Base-by-base conservation (phyloP, 2,329 filamentous ascomycete species). In the Talaromyces sp. region DNA sequence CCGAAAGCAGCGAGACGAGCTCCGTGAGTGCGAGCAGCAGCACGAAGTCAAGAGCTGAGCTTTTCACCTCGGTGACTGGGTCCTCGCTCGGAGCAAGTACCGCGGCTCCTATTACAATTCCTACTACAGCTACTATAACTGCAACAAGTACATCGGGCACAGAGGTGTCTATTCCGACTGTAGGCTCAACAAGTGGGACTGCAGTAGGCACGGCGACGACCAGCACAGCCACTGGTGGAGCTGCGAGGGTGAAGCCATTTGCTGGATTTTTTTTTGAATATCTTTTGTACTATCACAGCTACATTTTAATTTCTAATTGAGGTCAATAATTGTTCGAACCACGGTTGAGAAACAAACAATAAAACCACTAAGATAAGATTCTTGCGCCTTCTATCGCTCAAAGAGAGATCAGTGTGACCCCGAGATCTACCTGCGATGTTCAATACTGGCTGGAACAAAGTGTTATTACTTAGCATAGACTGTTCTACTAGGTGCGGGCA, bases 191-290 rank as follows among this genome's bases (percentile, higher is more conserved):
- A 21, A 32, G 46, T 27, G 53, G 53, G 19, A 56, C 32, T n/a
- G 48, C 26, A 14, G 50, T 55, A 3, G 54, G 32, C 12, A n/a
- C 54, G 11, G 19, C 61, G 46, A 61, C 57, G 50, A 58, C 63
- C 9, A 57, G 62, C 54, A 65, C 52, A 38, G 64, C 64, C 21
- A 65, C 64, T 17, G 65, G 64, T 57, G 64, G 63, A 24, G 63
- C 64, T 60, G 61, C 57, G 35, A 66, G 58, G 51, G 56, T 64
- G 43, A 63, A 56, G 56, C 50, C 38, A 19, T 63, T 65, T 38
- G 26, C 29, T 10, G 21, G 54, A 4, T 14, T 46, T n/a, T 48
- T n/a, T 48, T 60, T 17, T 53, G 19, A 32, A 54, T 43, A 9
- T 43, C 7, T 43, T 19, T 43, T 43, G 19, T 43, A 17, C 14